Evolutionary conservation across 2,329 filamentous ascomycete species (phyloP).

Genomic region (Colletotrichum limetticola): DNA sequence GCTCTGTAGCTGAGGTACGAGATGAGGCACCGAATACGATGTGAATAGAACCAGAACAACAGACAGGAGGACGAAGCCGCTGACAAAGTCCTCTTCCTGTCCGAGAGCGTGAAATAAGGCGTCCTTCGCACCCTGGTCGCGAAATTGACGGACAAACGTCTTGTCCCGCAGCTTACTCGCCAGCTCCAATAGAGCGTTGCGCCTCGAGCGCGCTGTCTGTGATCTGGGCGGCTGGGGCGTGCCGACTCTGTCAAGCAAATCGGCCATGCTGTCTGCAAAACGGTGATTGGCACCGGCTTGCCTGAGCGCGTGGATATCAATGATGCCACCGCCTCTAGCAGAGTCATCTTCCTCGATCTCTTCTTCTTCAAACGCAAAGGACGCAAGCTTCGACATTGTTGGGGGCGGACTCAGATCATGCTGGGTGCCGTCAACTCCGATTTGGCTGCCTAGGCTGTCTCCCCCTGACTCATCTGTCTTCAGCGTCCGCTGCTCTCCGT

Average conservation of each 20-base stretch:
- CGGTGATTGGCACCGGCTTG: slow-evolving; percentile 75
- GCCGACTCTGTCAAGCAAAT: slow-evolving; percentile 70
- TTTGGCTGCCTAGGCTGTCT: slow-evolving; percentile 37
- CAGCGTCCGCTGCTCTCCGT: slow-evolving; percentile 44
- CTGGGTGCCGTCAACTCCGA: slow-evolving; percentile 39
- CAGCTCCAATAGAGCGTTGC: slow-evolving; percentile 69
- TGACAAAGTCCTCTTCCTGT: slow-evolving; percentile 68
- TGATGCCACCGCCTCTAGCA: slow-evolving; percentile 61
- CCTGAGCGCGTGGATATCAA: slow-evolving; percentile 73
- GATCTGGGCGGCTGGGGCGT: slow-evolving; percentile 55
- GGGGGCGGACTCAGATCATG: slow-evolving; percentile 25
- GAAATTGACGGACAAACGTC: slow-evolving; percentile 75
- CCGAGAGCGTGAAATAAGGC: slow-evolving; percentile 72
- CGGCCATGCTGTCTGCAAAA: slow-evolving; percentile 73
- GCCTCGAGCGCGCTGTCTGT: slow-evolving; percentile 61
- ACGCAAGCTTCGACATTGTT: slow-evolving; percentile 27
- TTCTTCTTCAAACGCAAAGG: slow-evolving; percentile 52
- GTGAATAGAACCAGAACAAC: slow-evolving; percentile 72
- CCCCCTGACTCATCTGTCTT: slow-evolving; percentile 42
- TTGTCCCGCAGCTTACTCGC: slow-evolving; percentile 69
- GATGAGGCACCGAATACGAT: slow-evolving; percentile 68
- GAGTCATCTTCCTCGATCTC: slow-evolving; percentile 53
- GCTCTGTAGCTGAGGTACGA: slow-evolving; percentile 65
- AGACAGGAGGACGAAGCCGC: slow-evolving; percentile 72
- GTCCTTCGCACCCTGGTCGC: slow-evolving; percentile 78